Conservation (phyloP, 768 basidiomycete species). For the Exsudoporus frostii region DNA sequence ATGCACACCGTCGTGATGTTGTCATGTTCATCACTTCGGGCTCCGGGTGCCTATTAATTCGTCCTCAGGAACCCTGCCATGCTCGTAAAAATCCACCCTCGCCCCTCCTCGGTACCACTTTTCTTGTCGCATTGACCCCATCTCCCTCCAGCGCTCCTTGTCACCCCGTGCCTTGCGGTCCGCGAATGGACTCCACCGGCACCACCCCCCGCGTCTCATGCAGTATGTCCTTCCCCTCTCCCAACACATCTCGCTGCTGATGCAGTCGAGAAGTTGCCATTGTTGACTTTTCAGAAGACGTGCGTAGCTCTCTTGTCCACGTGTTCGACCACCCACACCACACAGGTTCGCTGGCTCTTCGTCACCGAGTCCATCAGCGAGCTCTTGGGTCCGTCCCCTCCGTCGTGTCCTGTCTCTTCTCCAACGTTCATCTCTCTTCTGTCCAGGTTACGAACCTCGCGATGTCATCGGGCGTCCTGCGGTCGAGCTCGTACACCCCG, state of each 20-base stretch:
- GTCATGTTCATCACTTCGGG: constrained; percentile 9
- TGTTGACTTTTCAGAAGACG: constrained; percentile 76
- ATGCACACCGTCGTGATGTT: constrained; percentile 13
- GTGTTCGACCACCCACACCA: not conserved
- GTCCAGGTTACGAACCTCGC: constrained; percentile 65
- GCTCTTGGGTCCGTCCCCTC: constrained; percentile 47
- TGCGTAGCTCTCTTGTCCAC: constrained; percentile 26
- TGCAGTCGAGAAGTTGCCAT: constrained; percentile 55
- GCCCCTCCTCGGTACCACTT: not conserved
- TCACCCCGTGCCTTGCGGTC: not conserved
- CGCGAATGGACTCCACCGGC: constrained; percentile 35
- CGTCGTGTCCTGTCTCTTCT: not conserved
- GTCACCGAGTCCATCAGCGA: constrained; percentile 65
- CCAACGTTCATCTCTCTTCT: not conserved
- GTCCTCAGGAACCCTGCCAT: constrained; percentile 5
- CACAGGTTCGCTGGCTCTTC: constrained; percentile 64
- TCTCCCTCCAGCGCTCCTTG: not conserved
- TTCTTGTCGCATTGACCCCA: not conserved
- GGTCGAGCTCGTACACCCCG: constrained; percentile 76
- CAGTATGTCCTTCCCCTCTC: constrained; percentile 47
- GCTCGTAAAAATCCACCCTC: constrained; percentile 16
- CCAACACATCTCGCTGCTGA: constrained; percentile 7
- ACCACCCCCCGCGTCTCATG: constrained; percentile 68
- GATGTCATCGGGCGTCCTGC: constrained; percentile 70
- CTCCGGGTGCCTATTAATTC: constrained; percentile 16